phyloP scores from a whole-genome alignment of 2,329 filamentous ascomycete species.

The Aspergillus tamarii region DNA sequence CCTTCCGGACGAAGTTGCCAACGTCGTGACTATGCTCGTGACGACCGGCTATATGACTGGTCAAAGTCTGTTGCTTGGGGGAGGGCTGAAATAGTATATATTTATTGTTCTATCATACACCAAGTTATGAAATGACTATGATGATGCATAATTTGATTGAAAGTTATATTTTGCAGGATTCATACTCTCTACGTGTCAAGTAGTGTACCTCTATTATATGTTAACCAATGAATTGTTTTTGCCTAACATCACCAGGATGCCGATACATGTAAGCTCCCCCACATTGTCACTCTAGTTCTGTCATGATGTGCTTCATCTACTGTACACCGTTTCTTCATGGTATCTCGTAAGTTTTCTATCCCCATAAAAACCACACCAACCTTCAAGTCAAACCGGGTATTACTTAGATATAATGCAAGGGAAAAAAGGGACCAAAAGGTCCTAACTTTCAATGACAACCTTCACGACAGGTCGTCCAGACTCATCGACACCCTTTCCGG shows the following conservation, averaged over 20 bases:
- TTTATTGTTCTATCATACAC: not conserved
- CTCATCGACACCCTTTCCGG: slow-evolving; percentile 55
- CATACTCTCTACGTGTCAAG: not conserved
- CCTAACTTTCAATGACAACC: slow-evolving; percentile 49
- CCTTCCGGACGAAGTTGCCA: slow-evolving; percentile 62
- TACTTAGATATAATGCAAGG: not conserved
- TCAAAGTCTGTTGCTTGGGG: slow-evolving; percentile 58
- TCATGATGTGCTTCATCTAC: not conserved
- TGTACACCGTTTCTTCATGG: slow-evolving; percentile 2
- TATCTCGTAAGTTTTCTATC: not conserved
- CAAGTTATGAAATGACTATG: slow-evolving; percentile 22
- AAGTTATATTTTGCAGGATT: not conserved
- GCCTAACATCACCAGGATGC: slow-evolving; percentile 10
- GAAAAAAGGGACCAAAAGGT: not conserved
- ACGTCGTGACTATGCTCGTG: slow-evolving; percentile 63
- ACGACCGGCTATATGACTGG: slow-evolving; percentile 65
- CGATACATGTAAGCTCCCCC: not conserved
- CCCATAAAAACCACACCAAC: not conserved
- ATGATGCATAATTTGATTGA: not conserved
- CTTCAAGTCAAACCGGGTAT: not conserved
- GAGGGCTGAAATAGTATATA: slow-evolving; percentile 52
- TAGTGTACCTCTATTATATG: not conserved
- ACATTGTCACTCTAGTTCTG: not conserved
- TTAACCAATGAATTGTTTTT: not conserved
- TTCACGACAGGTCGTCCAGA: slow-evolving; percentile 57